phyloP scores from a whole-genome alignment of 83 land plant species.

The Larix sibirica region DNA sequence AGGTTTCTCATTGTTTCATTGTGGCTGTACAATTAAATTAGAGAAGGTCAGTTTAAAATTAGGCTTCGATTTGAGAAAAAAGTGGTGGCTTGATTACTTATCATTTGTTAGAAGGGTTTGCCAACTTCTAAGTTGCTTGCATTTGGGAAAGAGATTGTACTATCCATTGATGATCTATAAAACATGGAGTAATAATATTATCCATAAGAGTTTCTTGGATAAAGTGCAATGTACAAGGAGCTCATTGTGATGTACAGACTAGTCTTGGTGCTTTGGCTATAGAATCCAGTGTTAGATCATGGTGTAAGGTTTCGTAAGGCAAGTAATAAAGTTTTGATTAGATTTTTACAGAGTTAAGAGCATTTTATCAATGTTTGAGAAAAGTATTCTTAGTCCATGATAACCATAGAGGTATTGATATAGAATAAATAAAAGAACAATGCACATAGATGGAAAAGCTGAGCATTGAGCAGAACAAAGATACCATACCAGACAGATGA shows the following conservation, averaged over 20 bases:
- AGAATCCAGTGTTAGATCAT: no score
- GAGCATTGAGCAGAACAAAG: no score
- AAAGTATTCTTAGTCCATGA: no score
- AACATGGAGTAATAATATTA: neutral
- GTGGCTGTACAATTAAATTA: neutral
- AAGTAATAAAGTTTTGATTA: no score
- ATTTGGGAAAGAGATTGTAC: neutral
- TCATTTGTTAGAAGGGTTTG: neutral
- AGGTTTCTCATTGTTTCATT: neutral
- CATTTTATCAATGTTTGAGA: no score
- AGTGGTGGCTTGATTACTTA: neutral
- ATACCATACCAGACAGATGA: no score
- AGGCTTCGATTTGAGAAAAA: neutral
- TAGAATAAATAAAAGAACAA: no score
- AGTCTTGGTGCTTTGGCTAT: neutral
- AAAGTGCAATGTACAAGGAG: neutral
- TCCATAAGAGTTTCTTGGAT: neutral
- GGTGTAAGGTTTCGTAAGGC: no score
- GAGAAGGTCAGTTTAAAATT: neutral
- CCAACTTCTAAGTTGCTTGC: neutral
- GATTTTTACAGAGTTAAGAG: neutral
- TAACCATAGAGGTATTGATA: no score
- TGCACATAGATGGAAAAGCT: no score
- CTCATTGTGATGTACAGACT: neutral
- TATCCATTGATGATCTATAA: neutral